Conservation (phyloP, 345 rosid species). For the rapeseed (Brassica napus) region Da-Ae NC_063446.1:14594001-14594500, state of each 20-base stretch:
- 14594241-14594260: slow-evolving; percentile 81
- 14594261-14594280: slow-evolving; percentile 85
- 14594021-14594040: not conserved
- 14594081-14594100: slow-evolving; percentile 92
- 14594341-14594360: slow-evolving; percentile 77
- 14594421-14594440: slow-evolving; percentile 12
- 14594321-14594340: slow-evolving; percentile 92
- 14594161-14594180: slow-evolving; percentile 87
- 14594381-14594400: slow-evolving; percentile 1
- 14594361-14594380: slow-evolving; percentile 93
- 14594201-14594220: slow-evolving; percentile 90
- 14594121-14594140: slow-evolving; percentile 86
- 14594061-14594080: slow-evolving; percentile 79
- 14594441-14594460: slow-evolving; percentile 59
- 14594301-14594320: slow-evolving; percentile 88
- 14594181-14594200: slow-evolving; percentile 75
- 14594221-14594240: slow-evolving; percentile 78
- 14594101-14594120: slow-evolving; percentile 78
- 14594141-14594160: slow-evolving; percentile 95
- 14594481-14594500: slow-evolving; percentile 74
- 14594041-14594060: not conserved
- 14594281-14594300: slow-evolving; percentile 88
- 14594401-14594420: slow-evolving; percentile 15
- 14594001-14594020: slow-evolving; percentile 50
- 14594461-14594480: slow-evolving; percentile 94